Evolutionary conservation across 2,329 filamentous ascomycete species (phyloP), one percentile per base, ranked within the genome.

Genomic region (Alternaria arbusti): DNA sequence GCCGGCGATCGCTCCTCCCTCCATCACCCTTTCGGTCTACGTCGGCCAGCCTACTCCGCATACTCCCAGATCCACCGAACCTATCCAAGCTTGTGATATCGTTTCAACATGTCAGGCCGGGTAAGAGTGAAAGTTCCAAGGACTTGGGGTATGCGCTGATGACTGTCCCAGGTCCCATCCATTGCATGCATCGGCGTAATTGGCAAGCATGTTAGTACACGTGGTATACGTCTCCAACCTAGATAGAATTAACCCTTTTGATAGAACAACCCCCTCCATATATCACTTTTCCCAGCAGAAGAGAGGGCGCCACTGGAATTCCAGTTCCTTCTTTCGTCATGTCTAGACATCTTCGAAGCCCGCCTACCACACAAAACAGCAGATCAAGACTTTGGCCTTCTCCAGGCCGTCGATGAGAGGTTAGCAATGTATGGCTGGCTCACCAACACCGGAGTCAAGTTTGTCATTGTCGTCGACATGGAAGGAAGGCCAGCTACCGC

Each of bases 161-260:
- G 32, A 55, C 57, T 26, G 23, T 55, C 22, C 26, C 91, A 80
- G 63, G 78, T 78, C 45, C 83, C 95, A 28, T 93, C 91, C 36
- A 96, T 98, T 81, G 94, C 93, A 80, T 97, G 94, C 78, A 90
- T 99, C 73, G 94, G 94, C 80, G 86, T 98, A 56, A 96, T 99
- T 74, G 95, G 96, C 71, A 94, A 96, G 82, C 91, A 96, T 81
- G 94, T 97, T 86, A 73, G 86, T 57, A 54, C 25, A 57, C 28
- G 17, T 46, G 15, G 56, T 65, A 25, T 68, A 51, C 65, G 6
- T 26, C 5, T 20, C 22, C 36, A 44, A 45, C 15, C 32, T 43
- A 32, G 13, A 28, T 28, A 30, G 40, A 58, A 54, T 63, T 74
- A 17, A 74, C 45, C 3, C n/a, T 45, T 32, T 32, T 40, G 17